Conservation (phyloP, 2,329 filamentous ascomycete genomes). For the Rosellinia necatrix region DNA sequence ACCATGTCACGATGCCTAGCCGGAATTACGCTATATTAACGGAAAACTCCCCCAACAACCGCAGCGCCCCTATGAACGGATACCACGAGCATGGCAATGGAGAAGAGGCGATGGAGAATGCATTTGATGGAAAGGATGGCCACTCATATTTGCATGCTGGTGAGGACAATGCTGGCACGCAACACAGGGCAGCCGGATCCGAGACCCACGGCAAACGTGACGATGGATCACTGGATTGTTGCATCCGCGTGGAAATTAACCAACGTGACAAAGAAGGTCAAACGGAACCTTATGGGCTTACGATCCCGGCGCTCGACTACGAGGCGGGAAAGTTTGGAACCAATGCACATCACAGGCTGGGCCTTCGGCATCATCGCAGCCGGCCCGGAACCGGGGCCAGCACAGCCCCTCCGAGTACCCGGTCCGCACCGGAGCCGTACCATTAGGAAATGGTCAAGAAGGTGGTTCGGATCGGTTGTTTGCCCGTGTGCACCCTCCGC, state of each 20-base stretch:
- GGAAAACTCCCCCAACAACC: constrained; percentile 74
- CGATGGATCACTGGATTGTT: constrained; percentile 75
- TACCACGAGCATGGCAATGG: constrained; percentile 18
- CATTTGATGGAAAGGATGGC: constrained; percentile 61
- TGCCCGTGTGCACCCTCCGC: neutral
- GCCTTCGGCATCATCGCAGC: constrained; percentile 36
- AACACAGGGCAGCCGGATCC: constrained; percentile 71
- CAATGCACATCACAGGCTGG: constrained; percentile 31
- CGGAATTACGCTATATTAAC: constrained; percentile 92
- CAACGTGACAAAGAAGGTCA: constrained; percentile 79
- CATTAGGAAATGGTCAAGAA: constrained; percentile 23
- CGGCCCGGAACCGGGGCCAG: constrained; percentile 35
- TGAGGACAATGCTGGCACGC: constrained; percentile 77
- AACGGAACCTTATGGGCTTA: constrained; percentile 82
- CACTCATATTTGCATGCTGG: constrained; percentile 75
- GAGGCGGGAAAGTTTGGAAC: constrained; percentile 37
- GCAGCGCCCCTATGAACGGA: constrained; percentile 32
- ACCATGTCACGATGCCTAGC: constrained; percentile 87
- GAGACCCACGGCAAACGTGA: constrained; percentile 58
- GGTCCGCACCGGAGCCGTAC: constrained; percentile 31
- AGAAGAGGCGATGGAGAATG: constrained; percentile 18
- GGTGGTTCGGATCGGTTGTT: constrained; percentile 2
- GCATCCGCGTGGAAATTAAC: constrained; percentile 84
- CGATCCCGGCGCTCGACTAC: constrained; percentile 71
- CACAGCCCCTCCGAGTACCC: constrained; percentile 31